Evolutionary conservation across 108 stramenopile species (phyloP).

Genomic region (Heterococcus sp.): DNA sequence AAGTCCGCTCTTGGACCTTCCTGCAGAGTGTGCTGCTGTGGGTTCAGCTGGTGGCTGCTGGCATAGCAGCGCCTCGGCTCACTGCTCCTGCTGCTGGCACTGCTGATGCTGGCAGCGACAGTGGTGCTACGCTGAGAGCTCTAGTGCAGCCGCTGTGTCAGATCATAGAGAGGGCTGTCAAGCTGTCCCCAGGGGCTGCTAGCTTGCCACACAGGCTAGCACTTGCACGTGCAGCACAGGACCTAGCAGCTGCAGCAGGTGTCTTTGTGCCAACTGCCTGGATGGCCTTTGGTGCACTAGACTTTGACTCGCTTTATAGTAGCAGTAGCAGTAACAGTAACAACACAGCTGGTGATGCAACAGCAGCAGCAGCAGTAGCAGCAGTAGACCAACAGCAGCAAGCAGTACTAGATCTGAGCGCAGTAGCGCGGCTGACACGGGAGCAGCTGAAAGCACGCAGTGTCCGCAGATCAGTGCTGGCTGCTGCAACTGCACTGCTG

Average conservation of each 20-base stretch:
- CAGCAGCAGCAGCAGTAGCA: neutral
- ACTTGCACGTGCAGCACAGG: conserved; percentile 21
- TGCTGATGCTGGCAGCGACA: neutral
- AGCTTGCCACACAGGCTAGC: conserved; percentile 10
- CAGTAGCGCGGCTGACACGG: conserved; percentile 9
- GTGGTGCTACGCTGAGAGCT: neutral
- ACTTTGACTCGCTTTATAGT: neutral
- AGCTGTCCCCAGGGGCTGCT: conserved; percentile 2
- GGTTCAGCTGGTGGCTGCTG: conserved; percentile 10
- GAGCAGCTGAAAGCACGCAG: conserved; percentile 5
- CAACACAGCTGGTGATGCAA: neutral
- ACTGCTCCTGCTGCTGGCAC: neutral
- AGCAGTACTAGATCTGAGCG: conserved; percentile 2
- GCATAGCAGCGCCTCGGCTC: conserved; percentile 8
- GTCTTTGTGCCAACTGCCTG: conserved; percentile 23
- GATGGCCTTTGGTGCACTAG: conserved; percentile 1
- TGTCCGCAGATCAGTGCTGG: conserved; percentile 2
- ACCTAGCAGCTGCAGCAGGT: conserved; percentile 22
- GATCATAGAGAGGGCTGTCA: conserved; percentile 15
- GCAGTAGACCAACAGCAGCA: neutral
- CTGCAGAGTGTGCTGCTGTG: conserved; percentile 39
- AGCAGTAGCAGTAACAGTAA: neutral
- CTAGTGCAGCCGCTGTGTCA: conserved; percentile 30
- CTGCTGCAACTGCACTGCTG: conserved; percentile 20
- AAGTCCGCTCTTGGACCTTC: conserved; percentile 18